These are phyloP conservation scores for Emericellopsis atlantica DNA, from an alignment of 2,329 filamentous ascomycete genomes.

Conservation along the genomic window DNA sequence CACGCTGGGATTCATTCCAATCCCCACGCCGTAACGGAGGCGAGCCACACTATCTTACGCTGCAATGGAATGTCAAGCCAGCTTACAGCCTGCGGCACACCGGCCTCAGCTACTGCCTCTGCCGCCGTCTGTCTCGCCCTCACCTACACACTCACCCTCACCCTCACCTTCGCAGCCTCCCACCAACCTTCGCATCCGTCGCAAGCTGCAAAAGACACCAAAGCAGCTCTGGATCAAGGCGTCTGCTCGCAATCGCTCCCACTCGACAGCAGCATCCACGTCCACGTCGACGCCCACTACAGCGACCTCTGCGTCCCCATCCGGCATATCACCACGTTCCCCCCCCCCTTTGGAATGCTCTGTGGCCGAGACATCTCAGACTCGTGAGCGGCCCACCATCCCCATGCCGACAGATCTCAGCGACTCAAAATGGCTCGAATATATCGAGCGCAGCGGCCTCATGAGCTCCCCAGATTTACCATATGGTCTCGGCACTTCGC, in stretches of 20 bases:
- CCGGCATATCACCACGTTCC: background rate
- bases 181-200: background rate
- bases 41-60: background rate
- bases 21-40: background rate
- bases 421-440: slow-evolving; percentile 18
- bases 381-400: slow-evolving; percentile 4
- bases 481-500: slow-evolving; percentile 3
- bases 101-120: background rate
- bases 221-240: background rate
- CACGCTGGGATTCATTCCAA: too few relatives aligned
- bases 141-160: background rate
- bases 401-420: slow-evolving; percentile 17
- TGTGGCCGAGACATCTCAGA: background rate
- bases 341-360: background rate
- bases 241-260: background rate
- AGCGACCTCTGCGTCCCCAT: background rate
- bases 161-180: background rate
- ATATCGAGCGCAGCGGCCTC: slow-evolving; percentile 13
- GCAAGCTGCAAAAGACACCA: background rate
- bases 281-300: background rate
- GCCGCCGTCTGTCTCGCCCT: background rate
- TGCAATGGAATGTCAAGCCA: background rate
- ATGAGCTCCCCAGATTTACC: slow-evolving; percentile 3
- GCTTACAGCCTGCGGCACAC: background rate
- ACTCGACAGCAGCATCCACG: background rate